Percentiles rank a stretch among this genome's conserved stretches.
phyloP scores from a whole-genome alignment of 2,329 filamentous ascomycete species.

The Diaporthe vaccinii region DNA sequence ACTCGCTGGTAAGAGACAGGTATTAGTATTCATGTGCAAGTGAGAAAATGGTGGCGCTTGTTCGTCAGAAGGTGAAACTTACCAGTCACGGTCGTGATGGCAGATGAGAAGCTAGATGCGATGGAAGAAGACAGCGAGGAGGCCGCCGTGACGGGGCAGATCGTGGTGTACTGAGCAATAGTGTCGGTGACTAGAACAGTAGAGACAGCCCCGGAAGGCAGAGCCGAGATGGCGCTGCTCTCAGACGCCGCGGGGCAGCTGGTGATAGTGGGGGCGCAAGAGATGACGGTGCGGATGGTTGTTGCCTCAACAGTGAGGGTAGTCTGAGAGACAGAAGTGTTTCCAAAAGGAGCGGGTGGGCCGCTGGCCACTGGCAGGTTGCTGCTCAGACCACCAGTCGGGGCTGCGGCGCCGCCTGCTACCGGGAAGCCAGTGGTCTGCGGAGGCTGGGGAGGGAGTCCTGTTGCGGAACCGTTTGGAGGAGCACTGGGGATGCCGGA shows the following conservation, averaged over 20 bases:
- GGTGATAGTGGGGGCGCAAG: slow-evolving; percentile 27
- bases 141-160: slow-evolving; percentile 30
- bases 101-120: slow-evolving; percentile 23
- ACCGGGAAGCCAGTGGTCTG: slow-evolving; percentile 1
- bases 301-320: slow-evolving; percentile 27
- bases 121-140: slow-evolving; percentile 19
- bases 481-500: not conserved
- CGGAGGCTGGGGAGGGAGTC: slow-evolving; percentile 5
- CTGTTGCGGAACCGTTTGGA: not conserved
- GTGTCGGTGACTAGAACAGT: slow-evolving; percentile 19
- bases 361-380: not conserved
- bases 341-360: not conserved
- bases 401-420: slow-evolving; percentile 27
- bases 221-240: slow-evolving; percentile 21
- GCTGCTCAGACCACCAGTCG: slow-evolving; percentile 21
- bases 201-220: slow-evolving; percentile 16
- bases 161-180: slow-evolving; percentile 33
- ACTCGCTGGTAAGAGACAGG: not conserved
- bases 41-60: no score
- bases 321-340: slow-evolving; percentile 20
- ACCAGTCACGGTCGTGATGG: slow-evolving; percentile 27
- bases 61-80: not conserved
- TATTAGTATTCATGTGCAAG: not conserved
- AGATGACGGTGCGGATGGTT: slow-evolving; percentile 9
- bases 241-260: slow-evolving; percentile 29